phyloP scores from a whole-genome alignment of 352 stramenopile genomes.

The Phytopythium helicoides region DNA sequence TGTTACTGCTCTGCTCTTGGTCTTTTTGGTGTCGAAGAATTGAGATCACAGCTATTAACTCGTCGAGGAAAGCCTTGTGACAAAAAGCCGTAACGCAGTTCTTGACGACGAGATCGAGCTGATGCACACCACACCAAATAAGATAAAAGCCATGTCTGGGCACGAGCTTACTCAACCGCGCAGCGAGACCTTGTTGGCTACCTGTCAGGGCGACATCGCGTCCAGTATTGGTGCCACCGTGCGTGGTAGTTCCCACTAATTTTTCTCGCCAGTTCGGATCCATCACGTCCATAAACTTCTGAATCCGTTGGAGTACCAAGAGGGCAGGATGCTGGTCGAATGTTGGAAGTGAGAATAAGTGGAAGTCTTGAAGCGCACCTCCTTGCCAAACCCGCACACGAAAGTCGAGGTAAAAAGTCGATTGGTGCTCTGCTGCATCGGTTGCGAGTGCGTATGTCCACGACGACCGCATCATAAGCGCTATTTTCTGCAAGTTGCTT shows the following conservation, averaged over 20 bases:
- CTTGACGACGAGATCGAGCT: slow-evolving; percentile 60
- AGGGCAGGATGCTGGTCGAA: slow-evolving; percentile 42
- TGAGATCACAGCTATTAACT: slow-evolving; percentile 43
- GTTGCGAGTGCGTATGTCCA: slow-evolving; percentile 54
- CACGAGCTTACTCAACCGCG: slow-evolving; percentile 38
- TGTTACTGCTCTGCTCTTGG: slow-evolving; percentile 8
- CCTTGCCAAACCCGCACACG: slow-evolving; percentile 58
- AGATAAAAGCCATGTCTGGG: slow-evolving; percentile 50
- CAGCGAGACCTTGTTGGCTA: slow-evolving; percentile 43
- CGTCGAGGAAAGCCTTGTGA: slow-evolving; percentile 48
- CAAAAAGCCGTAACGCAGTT: slow-evolving; percentile 45
- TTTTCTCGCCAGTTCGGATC: slow-evolving; percentile 53
- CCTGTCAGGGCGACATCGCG: slow-evolving; percentile 38
- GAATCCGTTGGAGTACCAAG: slow-evolving; percentile 31
- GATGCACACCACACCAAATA: slow-evolving; percentile 56
- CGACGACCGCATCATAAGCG: slow-evolving; percentile 57
- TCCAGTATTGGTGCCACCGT: slow-evolving; percentile 38
- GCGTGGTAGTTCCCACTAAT: slow-evolving; percentile 44
- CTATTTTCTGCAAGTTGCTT: slow-evolving; percentile 63
- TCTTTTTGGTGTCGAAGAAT: slow-evolving; percentile 19
- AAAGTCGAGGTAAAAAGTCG: slow-evolving; percentile 52
- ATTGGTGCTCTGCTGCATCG: slow-evolving; percentile 46
- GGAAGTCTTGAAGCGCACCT: slow-evolving; percentile 47
- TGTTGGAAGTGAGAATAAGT: slow-evolving; percentile 42
- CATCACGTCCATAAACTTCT: slow-evolving; percentile 41